Evolutionary conservation across 140 eudicot genomes (phyloP).

Genomic region (Stevia rebaudiana): DNA sequence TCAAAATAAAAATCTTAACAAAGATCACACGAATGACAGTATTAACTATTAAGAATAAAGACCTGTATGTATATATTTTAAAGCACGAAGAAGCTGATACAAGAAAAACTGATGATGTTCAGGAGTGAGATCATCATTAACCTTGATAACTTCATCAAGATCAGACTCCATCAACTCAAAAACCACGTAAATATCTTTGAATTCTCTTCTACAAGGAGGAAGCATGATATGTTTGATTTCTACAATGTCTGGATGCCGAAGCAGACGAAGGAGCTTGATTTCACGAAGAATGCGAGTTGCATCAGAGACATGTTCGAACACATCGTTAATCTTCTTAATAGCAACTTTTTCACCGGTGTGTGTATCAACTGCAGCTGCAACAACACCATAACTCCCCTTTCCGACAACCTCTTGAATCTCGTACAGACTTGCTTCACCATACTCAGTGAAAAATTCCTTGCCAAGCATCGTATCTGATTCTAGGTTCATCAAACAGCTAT

Average conservation of each 20-base stretch:
- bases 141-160: conserved; percentile 84
- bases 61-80: conserved; percentile 87
- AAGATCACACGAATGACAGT: neutral
- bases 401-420: conserved; percentile 92
- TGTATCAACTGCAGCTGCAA: conserved; percentile 89
- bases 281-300: conserved; percentile 90
- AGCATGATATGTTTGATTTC: conserved; percentile 88
- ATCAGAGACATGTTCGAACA: conserved; percentile 86
- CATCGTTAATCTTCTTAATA: conserved; percentile 69
- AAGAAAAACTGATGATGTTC: conserved; percentile 83
- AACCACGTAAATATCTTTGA: conserved; percentile 87
- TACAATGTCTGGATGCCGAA: conserved; percentile 74
- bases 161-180: conserved; percentile 96
- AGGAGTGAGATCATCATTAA: conserved; percentile 80
- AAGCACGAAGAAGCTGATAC: conserved; percentile 88
- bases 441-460: conserved; percentile 92
- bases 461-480: conserved; percentile 66
- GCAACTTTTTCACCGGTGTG: conserved; percentile 91
- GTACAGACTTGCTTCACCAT: conserved; percentile 83
- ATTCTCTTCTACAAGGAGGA: conserved; percentile 88
- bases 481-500: conserved; percentile 14
- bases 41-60: neutral
- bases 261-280: conserved; percentile 78
- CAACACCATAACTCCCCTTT: conserved; percentile 93
- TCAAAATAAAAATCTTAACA: neutral